A percentile compares a stretch with the other conserved stretches of the same genome.
These are phyloP conservation scores for Pleurotus eryngii DNA, from an alignment of 768 basidiomycete species.

Conservation along the genomic window DNA sequence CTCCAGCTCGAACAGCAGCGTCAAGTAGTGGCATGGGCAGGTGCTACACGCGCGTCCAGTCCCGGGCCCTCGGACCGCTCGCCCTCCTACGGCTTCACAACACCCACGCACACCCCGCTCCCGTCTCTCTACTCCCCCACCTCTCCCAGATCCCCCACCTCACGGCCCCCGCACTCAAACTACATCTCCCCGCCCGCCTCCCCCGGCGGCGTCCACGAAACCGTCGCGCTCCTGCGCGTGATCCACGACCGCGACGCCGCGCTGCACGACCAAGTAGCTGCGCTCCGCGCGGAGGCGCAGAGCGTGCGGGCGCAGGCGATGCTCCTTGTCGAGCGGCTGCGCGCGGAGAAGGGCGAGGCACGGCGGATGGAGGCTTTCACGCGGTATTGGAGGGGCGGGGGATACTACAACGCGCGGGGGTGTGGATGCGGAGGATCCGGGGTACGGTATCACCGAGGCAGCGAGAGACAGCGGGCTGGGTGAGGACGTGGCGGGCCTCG, in stretches of 20 bases:
- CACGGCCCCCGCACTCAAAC: neutral
- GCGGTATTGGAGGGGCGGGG: constrained; percentile 2
- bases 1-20: no score
- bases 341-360: neutral
- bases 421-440: neutral
- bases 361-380: neutral
- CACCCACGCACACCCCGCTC: neutral
- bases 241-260: neutral
- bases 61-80: neutral
- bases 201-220: neutral
- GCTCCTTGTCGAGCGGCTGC: neutral
- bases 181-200: neutral
- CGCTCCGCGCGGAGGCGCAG: neutral
- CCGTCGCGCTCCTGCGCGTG: neutral
- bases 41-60: neutral
- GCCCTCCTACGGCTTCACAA: constrained; percentile 1
- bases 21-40: no score
- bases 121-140: neutral
- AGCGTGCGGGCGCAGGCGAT: neutral
- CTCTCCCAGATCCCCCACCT: neutral
- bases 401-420: neutral
- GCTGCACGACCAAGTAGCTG: neutral
- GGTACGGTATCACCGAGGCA: neutral
- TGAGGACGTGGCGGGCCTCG: neutral
- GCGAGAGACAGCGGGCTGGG: neutral